Conservation (phyloP, 352 stramenopile genomes). For the Elongisporangium senticosum region DNA sequence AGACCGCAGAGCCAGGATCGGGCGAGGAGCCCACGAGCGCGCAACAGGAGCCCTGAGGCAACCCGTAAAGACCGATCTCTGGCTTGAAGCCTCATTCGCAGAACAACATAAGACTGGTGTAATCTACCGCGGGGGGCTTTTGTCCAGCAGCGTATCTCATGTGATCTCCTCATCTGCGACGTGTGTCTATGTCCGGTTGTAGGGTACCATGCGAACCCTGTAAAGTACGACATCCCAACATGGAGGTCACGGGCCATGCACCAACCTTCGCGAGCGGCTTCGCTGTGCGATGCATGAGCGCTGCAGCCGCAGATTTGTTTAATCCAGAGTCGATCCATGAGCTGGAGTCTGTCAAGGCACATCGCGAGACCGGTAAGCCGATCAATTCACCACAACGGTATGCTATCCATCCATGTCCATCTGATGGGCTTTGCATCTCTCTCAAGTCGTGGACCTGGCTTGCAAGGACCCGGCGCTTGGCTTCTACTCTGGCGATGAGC, state of each 20-base stretch:
- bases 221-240: background rate
- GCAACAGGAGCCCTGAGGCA: background rate
- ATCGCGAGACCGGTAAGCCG: conserved; percentile 31
- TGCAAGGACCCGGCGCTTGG: conserved; percentile 41
- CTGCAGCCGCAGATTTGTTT: conserved; percentile 16
- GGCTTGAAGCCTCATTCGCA: background rate
- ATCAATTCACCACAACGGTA: background rate
- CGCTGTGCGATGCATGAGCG: conserved; percentile 27
- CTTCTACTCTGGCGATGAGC: conserved; percentile 60
- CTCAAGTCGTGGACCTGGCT: conserved; percentile 69
- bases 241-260: conserved; percentile 3
- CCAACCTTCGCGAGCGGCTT: conserved; percentile 25
- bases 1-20: conserved; percentile 14
- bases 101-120: background rate
- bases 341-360: conserved; percentile 17
- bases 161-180: background rate
- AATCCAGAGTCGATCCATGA: conserved; percentile 15
- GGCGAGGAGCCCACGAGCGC: conserved; percentile 7
- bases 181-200: background rate
- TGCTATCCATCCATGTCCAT: background rate
- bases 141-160: background rate
- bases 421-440: background rate
- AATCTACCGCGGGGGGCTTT: conserved; percentile 1
- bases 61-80: background rate
- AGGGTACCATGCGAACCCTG: background rate